A percentile compares a stretch with the other conserved stretches of the same genome.
These are phyloP conservation scores for Kodamaea ohmeri DNA, from an alignment of 1,139 yeast genomes.

Conservation along the genomic window DNA sequence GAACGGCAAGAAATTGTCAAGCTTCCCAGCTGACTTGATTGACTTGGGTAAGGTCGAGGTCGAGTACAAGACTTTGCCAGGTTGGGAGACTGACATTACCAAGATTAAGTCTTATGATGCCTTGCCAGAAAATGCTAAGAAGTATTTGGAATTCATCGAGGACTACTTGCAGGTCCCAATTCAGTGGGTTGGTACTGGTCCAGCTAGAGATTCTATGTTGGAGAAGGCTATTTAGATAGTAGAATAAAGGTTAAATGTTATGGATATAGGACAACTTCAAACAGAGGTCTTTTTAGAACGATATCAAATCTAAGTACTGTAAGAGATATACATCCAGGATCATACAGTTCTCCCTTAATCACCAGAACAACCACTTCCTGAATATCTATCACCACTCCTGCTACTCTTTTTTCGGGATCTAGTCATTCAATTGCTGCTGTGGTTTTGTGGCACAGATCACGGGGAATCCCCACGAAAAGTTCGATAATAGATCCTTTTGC, in stretches of 20 bases:
- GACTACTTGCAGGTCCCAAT: slow-evolving; percentile 79
- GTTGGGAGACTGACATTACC: slow-evolving; percentile 90
- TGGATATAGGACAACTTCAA: too few relatives aligned
- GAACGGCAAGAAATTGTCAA: slow-evolving; percentile 68
- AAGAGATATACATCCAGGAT: too few relatives aligned
- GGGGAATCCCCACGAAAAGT: slow-evolving; percentile 1
- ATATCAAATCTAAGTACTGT: too few relatives aligned
- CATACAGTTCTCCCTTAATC: too few relatives aligned
- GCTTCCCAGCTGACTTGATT: slow-evolving; percentile 91
- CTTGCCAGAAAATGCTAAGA: slow-evolving; percentile 83
- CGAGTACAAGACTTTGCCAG: slow-evolving; percentile 84
- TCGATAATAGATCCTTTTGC: not conserved
- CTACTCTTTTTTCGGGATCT: too few relatives aligned
- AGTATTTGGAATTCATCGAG: slow-evolving; percentile 81
- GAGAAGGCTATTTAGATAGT: slow-evolving; percentile 30
- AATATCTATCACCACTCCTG: too few relatives aligned
- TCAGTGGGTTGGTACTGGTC: slow-evolving; percentile 99
- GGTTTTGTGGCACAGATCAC: slow-evolving; percentile 1
- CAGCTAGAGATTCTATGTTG: slow-evolving; percentile 87
- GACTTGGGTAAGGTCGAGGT: slow-evolving; percentile 86
- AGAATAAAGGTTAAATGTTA: not conserved
- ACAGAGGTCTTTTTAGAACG: too few relatives aligned
- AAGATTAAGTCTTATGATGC: slow-evolving; percentile 65
- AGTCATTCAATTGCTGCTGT: not conserved
- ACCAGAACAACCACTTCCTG: too few relatives aligned